Base-by-base conservation (phyloP, 129 eudicot species). In the Sambucus nigra region DNA sequence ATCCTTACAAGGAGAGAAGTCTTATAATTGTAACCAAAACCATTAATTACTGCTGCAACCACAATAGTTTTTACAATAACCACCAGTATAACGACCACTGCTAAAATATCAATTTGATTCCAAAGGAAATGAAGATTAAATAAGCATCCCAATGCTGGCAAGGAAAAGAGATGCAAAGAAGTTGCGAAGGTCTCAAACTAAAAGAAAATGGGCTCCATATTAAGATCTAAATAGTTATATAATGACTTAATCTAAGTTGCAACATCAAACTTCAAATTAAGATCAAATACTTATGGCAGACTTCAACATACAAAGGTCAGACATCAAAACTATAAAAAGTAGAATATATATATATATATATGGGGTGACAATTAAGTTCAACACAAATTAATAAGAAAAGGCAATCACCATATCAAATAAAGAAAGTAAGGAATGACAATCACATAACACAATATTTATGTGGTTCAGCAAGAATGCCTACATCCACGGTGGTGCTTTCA, bases 131-230 rank as follows among this genome's bases (percentile, higher is more conserved):
- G 94, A 67, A 80, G 87, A 42, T 88, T n/a, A 86, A 66, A 88
- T 80, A 52, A 88, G 86, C 96, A 88, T 88, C 63, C 96, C 94
- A 28, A 88, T 88, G 85, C 91, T 88, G 38, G 96, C 86, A 60
- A 88, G 83, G 48, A 88, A 88, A 72, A 88, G 94, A 46, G 96
- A 94, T 20, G 96, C 96, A 80, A 88, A 88, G 77, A 88, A 80
- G 70, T 88, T 88, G 33, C 94, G 86, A 47, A 88, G 12, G 96
- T 94, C 61, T 88, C 96, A 65, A 88, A 81, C 96, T 88, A 50
- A 69, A 70, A 63, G n/a, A 77, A 47, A 59, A 21, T 47, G 24
- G 47, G 51, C 33, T 53, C 44, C 50, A 41, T 10, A n/a, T n/a
- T n/a, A n/a, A n/a, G n/a, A n/a, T n/a, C n/a, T n/a, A n/a, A 13